These are phyloP conservation scores for Dactylonectria macrodidyma DNA, from an alignment of 2,329 filamentous ascomycete species.

Conservation along the genomic window DNA sequence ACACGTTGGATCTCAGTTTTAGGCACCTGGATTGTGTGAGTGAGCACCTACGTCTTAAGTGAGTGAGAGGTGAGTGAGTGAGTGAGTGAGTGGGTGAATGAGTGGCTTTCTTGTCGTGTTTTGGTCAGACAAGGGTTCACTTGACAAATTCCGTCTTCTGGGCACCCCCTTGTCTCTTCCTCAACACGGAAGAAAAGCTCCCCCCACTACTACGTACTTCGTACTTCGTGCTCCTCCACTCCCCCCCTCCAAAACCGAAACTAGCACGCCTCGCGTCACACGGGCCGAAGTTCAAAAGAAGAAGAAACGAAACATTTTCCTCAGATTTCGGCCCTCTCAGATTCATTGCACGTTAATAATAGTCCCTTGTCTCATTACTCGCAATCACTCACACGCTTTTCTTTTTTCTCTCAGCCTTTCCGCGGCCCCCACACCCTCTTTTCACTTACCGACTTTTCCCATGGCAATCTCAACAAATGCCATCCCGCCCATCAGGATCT, in stretches of 20 bases:
- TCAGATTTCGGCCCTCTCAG: neutral
- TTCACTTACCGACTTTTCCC: conserved; percentile 27
- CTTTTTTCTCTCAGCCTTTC: conserved; percentile 7
- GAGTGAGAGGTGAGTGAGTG: no score
- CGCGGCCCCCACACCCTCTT: neutral
- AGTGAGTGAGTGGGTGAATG: no score
- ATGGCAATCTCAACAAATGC: conserved; percentile 31
- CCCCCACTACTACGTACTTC: no score
- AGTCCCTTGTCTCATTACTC: neutral
- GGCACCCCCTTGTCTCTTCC: neutral
- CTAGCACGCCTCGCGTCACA: conserved; percentile 10
- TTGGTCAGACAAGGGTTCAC: neutral
- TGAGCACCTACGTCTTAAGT: no score
- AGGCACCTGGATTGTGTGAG: no score
- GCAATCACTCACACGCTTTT: neutral
- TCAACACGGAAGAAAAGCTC: neutral
- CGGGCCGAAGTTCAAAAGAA: neutral
- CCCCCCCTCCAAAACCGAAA: neutral
- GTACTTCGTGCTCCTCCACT: no score
- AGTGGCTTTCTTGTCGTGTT: no score
- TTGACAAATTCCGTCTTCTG: neutral
- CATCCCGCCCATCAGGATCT: neutral
- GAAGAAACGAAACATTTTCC: conserved; percentile 7
- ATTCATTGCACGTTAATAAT: neutral
- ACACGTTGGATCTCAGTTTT: neutral